phyloP scores from a whole-genome alignment of 768 basidiomycete genomes.

The Polyporus arcularius region DNA sequence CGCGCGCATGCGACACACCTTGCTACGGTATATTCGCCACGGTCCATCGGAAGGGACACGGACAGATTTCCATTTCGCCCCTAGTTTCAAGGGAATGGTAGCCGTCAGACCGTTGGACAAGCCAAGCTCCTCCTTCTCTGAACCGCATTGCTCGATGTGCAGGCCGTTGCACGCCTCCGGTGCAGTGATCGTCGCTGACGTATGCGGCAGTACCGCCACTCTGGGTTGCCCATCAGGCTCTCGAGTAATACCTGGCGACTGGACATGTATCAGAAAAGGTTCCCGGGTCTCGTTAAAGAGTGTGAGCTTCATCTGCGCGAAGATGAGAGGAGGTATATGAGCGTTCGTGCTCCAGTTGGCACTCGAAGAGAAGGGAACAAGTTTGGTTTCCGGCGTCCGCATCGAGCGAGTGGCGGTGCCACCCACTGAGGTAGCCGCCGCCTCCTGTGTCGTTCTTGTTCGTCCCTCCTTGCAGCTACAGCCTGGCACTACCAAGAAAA shows the following conservation, averaged over 20 bases:
- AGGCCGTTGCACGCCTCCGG: background rate
- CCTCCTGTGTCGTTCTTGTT: no score
- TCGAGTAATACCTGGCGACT: background rate
- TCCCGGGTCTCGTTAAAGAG: background rate
- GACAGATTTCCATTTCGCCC: slow-evolving; percentile 50
- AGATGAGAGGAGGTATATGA: no score
- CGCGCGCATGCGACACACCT: slow-evolving; percentile 38
- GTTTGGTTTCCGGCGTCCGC: no score
- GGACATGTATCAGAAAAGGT: background rate
- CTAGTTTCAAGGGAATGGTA: slow-evolving; percentile 21
- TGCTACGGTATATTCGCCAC: slow-evolving; percentile 59
- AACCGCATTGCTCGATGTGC: background rate
- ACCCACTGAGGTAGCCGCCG: no score
- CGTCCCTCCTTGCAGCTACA: no score
- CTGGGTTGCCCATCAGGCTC: background rate
- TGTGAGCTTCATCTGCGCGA: background rate
- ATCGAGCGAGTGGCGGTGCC: no score
- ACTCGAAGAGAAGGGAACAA: no score
- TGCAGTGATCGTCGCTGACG: background rate
- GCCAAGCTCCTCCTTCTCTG: background rate
- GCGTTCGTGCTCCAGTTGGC: no score
- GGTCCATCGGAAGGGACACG: slow-evolving; percentile 45
- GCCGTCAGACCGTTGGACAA: background rate
- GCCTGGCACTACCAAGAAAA: no score
- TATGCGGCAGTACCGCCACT: background rate